Evolutionary conservation across 257 asterid genomes (phyloP).

Genomic region (Phtheirospermum japonicum): DNA sequence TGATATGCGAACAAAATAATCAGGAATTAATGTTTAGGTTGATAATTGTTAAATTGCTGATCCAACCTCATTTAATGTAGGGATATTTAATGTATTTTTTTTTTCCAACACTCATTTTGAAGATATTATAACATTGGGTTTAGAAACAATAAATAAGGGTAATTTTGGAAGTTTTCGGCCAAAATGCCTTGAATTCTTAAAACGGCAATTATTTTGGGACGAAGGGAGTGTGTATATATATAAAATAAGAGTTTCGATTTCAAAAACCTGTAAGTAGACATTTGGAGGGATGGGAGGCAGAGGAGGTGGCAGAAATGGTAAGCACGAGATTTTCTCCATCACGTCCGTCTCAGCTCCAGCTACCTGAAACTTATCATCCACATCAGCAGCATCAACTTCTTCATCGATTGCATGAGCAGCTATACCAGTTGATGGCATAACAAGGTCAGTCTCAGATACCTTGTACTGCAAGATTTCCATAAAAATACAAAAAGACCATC

Average conservation of each 20-base stretch:
- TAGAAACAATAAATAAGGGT: no score
- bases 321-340: slow-evolving; percentile 27
- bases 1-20: background rate
- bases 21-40: background rate
- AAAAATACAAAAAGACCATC: slow-evolving; percentile 1
- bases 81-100: no score
- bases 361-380: slow-evolving; percentile 45
- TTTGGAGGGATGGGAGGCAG: slow-evolving; percentile 62
- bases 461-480: slow-evolving; percentile 43
- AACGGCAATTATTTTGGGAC: no score
- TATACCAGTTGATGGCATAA: slow-evolving; percentile 70
- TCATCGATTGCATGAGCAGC: slow-evolving; percentile 85
- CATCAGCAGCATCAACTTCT: slow-evolving; percentile 58
- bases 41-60: no score
- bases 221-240: no score
- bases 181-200: no score
- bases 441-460: slow-evolving; percentile 40
- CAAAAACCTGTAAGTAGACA: slow-evolving; percentile 55
- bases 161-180: no score
- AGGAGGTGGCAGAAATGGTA: slow-evolving; percentile 56
- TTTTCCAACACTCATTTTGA: no score
- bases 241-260: background rate
- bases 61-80: no score
- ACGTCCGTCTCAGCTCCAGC: slow-evolving; percentile 34
- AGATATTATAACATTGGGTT: no score